Percentiles rank a stretch among this genome's conserved stretches.
Conservation (phyloP, 176 grass and related monocot species). For the Bothriochloa decipiens region DNA sequence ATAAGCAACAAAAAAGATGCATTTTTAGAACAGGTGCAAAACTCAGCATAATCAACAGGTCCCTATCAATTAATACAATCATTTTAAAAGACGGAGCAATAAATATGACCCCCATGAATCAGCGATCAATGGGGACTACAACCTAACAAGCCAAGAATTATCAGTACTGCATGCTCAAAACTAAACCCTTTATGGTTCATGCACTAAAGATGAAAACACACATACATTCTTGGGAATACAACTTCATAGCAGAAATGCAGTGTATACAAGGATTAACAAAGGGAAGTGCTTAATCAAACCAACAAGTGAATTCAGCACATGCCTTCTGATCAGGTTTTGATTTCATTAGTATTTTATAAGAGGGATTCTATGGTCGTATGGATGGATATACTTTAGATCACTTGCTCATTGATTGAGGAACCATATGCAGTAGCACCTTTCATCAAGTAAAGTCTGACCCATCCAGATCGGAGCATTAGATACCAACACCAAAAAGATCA, state of each 20-base stretch:
- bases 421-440: not conserved
- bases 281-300: not conserved
- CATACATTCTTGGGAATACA: not conserved
- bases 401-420: not conserved
- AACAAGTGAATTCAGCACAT: not conserved
- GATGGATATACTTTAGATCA: not conserved
- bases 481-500: not conserved
- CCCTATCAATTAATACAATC: conserved; percentile 16
- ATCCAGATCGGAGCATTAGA: conserved; percentile 11
- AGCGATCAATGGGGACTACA: not conserved
- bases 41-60: not conserved
- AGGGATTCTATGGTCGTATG: not conserved
- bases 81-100: not conserved
- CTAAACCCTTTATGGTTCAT: not conserved
- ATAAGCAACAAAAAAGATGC: not conserved
- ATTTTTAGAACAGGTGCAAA: conserved; percentile 32
- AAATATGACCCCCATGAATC: conserved; percentile 4
- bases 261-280: not conserved
- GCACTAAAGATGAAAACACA: not conserved
- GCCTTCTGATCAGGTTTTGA: too few relatives aligned
- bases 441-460: not conserved
- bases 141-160: conserved; percentile 3
- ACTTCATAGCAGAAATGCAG: not conserved
- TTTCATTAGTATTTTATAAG: too few relatives aligned
- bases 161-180: not conserved